Evolutionary conservation across 305 asterid genomes (phyloP), one percentile per base, ranked within the genome.

Genomic region (Solanum chacoense): DNA sequence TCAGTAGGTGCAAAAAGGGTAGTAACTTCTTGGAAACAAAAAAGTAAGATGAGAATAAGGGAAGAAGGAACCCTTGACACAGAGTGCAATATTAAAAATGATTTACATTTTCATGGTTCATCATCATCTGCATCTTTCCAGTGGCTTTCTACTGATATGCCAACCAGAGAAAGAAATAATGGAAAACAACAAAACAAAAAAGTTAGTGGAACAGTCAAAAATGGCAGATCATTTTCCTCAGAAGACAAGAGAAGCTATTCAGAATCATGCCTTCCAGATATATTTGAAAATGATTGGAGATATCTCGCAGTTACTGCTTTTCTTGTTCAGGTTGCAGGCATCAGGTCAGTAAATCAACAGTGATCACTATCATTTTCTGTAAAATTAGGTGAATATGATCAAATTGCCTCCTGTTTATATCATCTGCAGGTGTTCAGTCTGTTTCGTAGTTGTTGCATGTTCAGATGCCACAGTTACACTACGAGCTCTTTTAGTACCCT

Each of bases 1-100:
- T 97, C 99, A 85, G 99, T 97, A 89, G 98, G 99, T 90, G 98
- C 99, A 89, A 97, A 97, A 91, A 94, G 98, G 92, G 99, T 97
- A 86, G 93, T 96, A 86, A 95, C 99, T 89, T 98, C 95, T 91
- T 97, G 99, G 99, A 96, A 94, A 90, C 95, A 91, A 90, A 91
- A 91, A 87, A 85, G 88, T 89, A 89, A 45, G 34, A 87, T 86
- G 88, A 89, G 91, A 88, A 90, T 87, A 86, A 91, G 89, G 88
- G 89, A 28, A 87, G 89, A 28, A 75, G 92, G 85, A 63, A 87
- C 90, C 89, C 85, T 78, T n/a, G 84, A 85, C 91, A 74, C 89
- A 18, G 90, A 88, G 87, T 84, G 90, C 83, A 89, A 84, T 90
- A 87, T 75, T 86, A 89, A 86, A 88, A 91, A 87, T 85, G 93